phyloP scores from a whole-genome alignment of 768 basidiomycete species.

The Polyporus arcularius region DNA sequence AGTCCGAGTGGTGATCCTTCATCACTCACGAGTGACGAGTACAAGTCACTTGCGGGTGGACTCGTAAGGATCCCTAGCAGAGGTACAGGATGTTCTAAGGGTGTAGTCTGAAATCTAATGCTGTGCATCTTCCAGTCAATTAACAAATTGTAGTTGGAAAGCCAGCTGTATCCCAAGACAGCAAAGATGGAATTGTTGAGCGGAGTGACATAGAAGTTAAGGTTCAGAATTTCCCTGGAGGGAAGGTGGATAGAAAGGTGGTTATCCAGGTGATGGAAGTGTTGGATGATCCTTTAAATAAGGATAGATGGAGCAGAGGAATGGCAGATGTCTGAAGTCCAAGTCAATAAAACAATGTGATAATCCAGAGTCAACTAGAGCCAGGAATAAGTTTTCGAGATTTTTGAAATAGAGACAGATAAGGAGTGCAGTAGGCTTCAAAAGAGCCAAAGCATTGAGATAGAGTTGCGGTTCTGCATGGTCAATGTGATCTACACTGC shows the following conservation, averaged over 20 bases:
- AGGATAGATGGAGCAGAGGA: background rate
- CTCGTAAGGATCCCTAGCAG: too few relatives aligned
- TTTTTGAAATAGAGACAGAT: too few relatives aligned
- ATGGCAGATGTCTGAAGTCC: background rate
- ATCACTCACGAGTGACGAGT: too few relatives aligned
- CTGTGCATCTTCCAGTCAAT: background rate
- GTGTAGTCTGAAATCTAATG: background rate
- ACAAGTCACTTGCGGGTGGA: too few relatives aligned
- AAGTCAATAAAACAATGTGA: too few relatives aligned
- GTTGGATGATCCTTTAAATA: background rate
- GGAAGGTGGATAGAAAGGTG: too few relatives aligned
- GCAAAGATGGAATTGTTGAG: background rate
- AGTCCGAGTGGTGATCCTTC: too few relatives aligned
- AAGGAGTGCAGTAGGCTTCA: too few relatives aligned
- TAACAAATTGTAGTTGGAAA: background rate
- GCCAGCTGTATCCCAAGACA: slow-evolving; percentile 3
- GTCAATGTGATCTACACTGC: background rate
- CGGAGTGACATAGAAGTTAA: background rate
- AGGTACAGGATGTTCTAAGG: too few relatives aligned
- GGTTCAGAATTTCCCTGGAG: background rate
- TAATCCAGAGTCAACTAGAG: too few relatives aligned
- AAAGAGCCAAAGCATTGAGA: background rate
- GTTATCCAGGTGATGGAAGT: too few relatives aligned
- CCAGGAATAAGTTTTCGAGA: too few relatives aligned
- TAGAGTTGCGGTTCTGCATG: background rate